Percentiles rank a stretch among this genome's conserved stretches.
These are phyloP conservation scores for Trebouxia gelatinosa DNA, from an alignment of 163 green algal species.

Conservation along the genomic window DNA sequence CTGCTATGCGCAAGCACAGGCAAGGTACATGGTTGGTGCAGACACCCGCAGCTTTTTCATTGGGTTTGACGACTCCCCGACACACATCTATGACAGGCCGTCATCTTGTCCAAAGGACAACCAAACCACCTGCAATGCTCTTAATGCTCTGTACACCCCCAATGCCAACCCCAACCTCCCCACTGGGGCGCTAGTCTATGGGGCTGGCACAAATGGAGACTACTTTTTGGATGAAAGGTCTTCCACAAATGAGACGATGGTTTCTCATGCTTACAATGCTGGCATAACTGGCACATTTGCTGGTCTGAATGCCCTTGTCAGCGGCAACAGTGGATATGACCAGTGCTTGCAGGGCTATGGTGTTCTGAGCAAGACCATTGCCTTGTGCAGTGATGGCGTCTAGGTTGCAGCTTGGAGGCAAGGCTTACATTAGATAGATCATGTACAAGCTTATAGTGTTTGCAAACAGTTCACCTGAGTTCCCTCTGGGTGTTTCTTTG, in stretches of 20 bases:
- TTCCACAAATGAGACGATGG: constrained; percentile 33
- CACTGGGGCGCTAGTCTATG: constrained; percentile 36
- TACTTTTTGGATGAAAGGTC: constrained; percentile 18
- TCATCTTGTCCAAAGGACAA: constrained; percentile 15
- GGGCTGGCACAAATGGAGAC: constrained; percentile 29
- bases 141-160: constrained; percentile 42
- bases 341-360: constrained; percentile 47
- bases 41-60: constrained; percentile 18
- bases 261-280: constrained; percentile 40
- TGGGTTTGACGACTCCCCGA: constrained; percentile 20
- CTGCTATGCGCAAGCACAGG: constrained; percentile 37
- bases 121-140: constrained; percentile 29
- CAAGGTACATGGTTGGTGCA: constrained; percentile 43
- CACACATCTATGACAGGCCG: neutral
- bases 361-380: constrained; percentile 35
- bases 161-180: constrained; percentile 36
- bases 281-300: constrained; percentile 30
- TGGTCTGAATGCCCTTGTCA: constrained; percentile 31
- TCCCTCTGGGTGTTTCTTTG: too few species aligned
- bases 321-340: constrained; percentile 38
- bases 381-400: constrained; percentile 28
- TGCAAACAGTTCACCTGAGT: too few species aligned
- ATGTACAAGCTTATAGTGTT: too few species aligned
- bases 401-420: too few species aligned
- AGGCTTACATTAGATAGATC: too few species aligned